A percentile compares a stretch with the other conserved stretches of the same genome.
phyloP scores from a whole-genome alignment of 352 stramenopile genomes.

The Pythium insidiosum region DNA sequence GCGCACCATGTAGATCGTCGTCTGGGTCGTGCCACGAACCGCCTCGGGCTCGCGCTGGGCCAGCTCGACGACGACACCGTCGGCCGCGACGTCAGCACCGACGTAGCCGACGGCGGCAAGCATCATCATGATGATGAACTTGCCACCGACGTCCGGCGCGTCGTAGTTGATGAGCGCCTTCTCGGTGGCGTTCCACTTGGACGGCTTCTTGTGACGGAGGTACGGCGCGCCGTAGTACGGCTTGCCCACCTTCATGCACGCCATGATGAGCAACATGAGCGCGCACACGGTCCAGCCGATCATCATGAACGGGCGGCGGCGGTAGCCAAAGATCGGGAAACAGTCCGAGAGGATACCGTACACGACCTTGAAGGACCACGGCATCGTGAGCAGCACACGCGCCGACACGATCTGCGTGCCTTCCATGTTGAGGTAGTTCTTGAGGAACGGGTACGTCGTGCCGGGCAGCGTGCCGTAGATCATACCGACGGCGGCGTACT shows the following conservation, averaged over 20 bases:
- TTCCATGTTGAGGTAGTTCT: too few relatives aligned
- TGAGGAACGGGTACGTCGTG: slow-evolving; percentile 39
- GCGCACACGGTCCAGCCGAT: slow-evolving; percentile 29
- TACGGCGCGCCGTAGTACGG: slow-evolving; percentile 43
- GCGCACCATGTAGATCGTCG: too few relatives aligned
- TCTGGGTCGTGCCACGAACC: slow-evolving; percentile 43
- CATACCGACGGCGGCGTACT: too few relatives aligned
- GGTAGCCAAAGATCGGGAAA: slow-evolving; percentile 30
- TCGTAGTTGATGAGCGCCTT: too few relatives aligned
- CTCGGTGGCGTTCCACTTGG: too few relatives aligned
- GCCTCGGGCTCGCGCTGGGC: slow-evolving; percentile 40
- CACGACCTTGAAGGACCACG: too few relatives aligned
- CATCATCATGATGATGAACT: too few relatives aligned
- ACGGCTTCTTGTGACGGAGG: too few relatives aligned
- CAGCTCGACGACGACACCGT: slow-evolving; percentile 46
- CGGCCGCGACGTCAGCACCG: slow-evolving; percentile 38
- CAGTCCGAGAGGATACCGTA: too few relatives aligned
- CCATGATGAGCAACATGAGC: slow-evolving; percentile 37
- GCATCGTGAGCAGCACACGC: too few relatives aligned
- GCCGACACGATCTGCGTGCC: slow-evolving; percentile 33
- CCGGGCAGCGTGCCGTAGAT: too few relatives aligned
- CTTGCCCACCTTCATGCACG: too few relatives aligned
- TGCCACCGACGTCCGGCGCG: slow-evolving; percentile 49
- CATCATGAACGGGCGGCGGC: slow-evolving; percentile 39
- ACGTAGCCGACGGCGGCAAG: slow-evolving; percentile 41